Conservation (phyloP, 2,329 filamentous ascomycete genomes). For the Aspergillus uvarum region DNA sequence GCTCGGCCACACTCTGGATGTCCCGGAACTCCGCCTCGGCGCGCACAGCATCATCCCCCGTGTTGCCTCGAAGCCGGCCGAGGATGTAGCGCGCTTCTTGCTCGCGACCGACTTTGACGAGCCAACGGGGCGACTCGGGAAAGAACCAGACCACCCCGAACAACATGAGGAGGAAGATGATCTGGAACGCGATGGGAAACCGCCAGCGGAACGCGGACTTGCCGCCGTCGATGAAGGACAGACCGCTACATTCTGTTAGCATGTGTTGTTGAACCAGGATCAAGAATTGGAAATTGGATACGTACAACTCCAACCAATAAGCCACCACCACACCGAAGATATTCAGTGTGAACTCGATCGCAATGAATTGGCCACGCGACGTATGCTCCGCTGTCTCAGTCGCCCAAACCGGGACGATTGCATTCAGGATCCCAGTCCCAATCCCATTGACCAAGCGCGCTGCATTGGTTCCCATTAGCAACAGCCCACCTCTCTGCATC, state of each 20-base stretch:
- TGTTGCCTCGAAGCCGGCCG: conserved; percentile 60
- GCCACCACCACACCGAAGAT: conserved; percentile 67
- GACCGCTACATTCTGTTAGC: conserved; percentile 40
- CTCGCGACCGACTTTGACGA: conserved; percentile 64
- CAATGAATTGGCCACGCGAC: conserved; percentile 66
- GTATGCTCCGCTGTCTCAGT: conserved; percentile 69
- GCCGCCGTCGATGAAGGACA: conserved; percentile 61
- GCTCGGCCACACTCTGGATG: conserved; percentile 62
- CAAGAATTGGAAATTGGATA: background rate
- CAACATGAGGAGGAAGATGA: conserved; percentile 61
- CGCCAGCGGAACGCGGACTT: conserved; percentile 62
- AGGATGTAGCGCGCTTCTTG: conserved; percentile 69
- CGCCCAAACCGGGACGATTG: conserved; percentile 70
- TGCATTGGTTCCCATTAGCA: conserved; percentile 14
- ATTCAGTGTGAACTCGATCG: conserved; percentile 71
- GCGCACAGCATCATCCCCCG: conserved; percentile 51
- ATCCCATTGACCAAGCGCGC: conserved; percentile 63
- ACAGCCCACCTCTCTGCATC: background rate
- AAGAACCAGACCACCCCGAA: conserved; percentile 63
- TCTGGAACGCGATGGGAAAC: conserved; percentile 70
- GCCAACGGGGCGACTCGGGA: conserved; percentile 61
- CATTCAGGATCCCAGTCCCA: conserved; percentile 68
- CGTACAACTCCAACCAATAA: conserved; percentile 60
- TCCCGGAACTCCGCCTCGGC: conserved; percentile 67
- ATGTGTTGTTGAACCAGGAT: too few relatives aligned